A percentile compares a stretch with the other conserved stretches of the same genome.
phyloP scores from a whole-genome alignment of 371 early-diverging fungal species.

The Saksenaea oblongispora region DNA sequence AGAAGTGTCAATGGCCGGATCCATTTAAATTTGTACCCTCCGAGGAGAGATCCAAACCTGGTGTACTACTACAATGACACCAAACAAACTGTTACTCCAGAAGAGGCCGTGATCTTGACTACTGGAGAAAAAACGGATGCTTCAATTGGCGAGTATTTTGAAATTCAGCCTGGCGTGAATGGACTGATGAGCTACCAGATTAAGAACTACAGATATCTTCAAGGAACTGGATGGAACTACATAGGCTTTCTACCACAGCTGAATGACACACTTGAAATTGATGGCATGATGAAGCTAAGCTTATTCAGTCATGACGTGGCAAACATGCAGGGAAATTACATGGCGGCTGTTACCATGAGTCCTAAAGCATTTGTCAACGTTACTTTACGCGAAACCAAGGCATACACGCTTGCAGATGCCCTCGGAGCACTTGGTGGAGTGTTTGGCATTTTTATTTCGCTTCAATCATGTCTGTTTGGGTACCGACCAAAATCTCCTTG shows the following conservation, averaged over 20 bases:
- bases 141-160: neutral
- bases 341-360: neutral
- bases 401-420: neutral
- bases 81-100: neutral
- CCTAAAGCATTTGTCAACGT: neutral
- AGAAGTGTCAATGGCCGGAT: slow-evolving; percentile 25
- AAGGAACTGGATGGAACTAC: slow-evolving; percentile 48
- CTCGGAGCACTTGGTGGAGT: neutral
- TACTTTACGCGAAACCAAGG: neutral
- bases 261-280: slow-evolving; percentile 41
- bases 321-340: no score
- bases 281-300: no score
- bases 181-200: neutral
- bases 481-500: neutral
- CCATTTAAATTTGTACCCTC: slow-evolving; percentile 43
- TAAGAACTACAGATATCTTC: slow-evolving; percentile 37
- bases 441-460: neutral
- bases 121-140: neutral
- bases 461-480: neutral
- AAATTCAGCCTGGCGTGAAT: no score
- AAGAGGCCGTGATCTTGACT: neutral
- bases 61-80: slow-evolving; percentile 28
- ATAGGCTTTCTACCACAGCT: slow-evolving; percentile 48
- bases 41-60: slow-evolving; percentile 47
- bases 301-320: no score